A percentile compares a stretch with the other conserved stretches of the same genome.
Evolutionary conservation across 1,139 yeast species (phyloP).

Genomic region (Suhomyces wounanorum): DNA sequence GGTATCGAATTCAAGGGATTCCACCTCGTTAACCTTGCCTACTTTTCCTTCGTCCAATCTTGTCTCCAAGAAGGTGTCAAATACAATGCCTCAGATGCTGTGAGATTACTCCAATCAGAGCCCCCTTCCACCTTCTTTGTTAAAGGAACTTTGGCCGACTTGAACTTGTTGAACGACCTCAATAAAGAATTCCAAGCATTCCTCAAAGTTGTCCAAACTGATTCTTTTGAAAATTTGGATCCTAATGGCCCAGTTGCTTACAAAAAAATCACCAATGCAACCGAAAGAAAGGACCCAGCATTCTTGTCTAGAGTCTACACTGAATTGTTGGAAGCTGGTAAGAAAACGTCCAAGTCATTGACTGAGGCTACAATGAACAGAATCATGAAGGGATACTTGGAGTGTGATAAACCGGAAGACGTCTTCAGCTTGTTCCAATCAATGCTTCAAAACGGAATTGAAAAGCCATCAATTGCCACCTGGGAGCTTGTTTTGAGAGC

Average conservation of each 20-base stretch:
- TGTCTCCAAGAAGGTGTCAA: constrained; percentile 27
- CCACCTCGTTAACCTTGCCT: constrained; percentile 31
- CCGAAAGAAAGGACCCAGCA: constrained; percentile 21
- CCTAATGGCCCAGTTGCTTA: constrained; percentile 36
- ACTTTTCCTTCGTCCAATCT: constrained; percentile 37
- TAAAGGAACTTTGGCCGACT: constrained; percentile 18
- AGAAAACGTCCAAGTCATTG: constrained; percentile 26
- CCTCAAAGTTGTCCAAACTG: constrained; percentile 14
- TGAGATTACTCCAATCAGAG: constrained; percentile 31
- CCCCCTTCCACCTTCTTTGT: constrained; percentile 29
- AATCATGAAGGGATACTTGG: constrained; percentile 40
- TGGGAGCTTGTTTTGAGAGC: constrained; percentile 44
- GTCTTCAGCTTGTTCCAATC: constrained; percentile 40
- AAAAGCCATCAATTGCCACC: constrained; percentile 29
- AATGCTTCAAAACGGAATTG: constrained; percentile 30
- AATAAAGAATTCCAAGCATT: constrained; percentile 20
- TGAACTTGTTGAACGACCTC: constrained; percentile 15
- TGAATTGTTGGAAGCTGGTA: constrained; percentile 29
- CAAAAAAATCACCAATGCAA: constrained; percentile 26
- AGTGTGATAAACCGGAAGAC: constrained; percentile 29
- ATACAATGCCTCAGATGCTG: constrained; percentile 29
- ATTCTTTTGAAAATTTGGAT: constrained; percentile 27
- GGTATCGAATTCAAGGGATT: constrained; percentile 16
- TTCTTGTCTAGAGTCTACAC: constrained; percentile 26
- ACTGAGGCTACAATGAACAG: constrained; percentile 34